These are phyloP conservation scores for Suhomyces faveliae DNA, from an alignment of 805 yeast species.

Conservation along the genomic window DNA sequence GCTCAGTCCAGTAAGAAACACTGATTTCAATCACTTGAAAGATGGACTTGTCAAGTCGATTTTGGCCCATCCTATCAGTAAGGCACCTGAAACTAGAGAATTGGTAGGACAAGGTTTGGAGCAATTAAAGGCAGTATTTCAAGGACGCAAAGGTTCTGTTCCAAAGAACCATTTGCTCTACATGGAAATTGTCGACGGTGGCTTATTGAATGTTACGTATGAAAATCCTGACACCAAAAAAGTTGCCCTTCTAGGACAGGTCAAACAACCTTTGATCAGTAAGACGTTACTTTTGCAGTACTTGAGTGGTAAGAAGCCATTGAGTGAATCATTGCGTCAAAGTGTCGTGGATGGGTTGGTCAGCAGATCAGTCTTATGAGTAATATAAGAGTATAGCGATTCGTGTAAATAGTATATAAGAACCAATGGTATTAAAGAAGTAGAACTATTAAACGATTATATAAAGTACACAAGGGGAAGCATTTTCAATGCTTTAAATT, in stretches of 20 bases:
- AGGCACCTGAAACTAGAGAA: constrained; percentile 31
- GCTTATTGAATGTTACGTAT: constrained; percentile 22
- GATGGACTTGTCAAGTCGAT: constrained; percentile 87
- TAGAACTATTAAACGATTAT: constrained; percentile 1
- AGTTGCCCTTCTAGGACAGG: constrained; percentile 51
- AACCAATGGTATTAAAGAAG: constrained; percentile 2
- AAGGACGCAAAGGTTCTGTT: constrained; percentile 62
- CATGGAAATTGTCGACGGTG: constrained; percentile 50
- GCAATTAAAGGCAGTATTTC: constrained; percentile 61
- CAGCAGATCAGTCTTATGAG: not conserved
- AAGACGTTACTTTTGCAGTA: constrained; percentile 74
- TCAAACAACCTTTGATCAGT: constrained; percentile 60
- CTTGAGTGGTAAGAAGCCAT: constrained; percentile 65
- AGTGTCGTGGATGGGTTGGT: constrained; percentile 38
- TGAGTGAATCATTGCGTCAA: constrained; percentile 54
- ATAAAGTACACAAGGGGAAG: constrained; percentile 5
- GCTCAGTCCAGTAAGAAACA: constrained; percentile 83
- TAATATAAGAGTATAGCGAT: not conserved
- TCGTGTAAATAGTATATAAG: not conserved
- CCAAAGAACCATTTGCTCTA: constrained; percentile 69
- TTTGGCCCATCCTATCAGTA: constrained; percentile 62
- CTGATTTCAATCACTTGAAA: constrained; percentile 84
- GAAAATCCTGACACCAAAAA: constrained; percentile 29
- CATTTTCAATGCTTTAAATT: not conserved
- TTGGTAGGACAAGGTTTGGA: constrained; percentile 58